Percentiles rank a stretch among this genome's conserved stretches.
phyloP scores from a whole-genome alignment of 2,329 filamentous ascomycete genomes.

The Clonostachys byssicola region DNA sequence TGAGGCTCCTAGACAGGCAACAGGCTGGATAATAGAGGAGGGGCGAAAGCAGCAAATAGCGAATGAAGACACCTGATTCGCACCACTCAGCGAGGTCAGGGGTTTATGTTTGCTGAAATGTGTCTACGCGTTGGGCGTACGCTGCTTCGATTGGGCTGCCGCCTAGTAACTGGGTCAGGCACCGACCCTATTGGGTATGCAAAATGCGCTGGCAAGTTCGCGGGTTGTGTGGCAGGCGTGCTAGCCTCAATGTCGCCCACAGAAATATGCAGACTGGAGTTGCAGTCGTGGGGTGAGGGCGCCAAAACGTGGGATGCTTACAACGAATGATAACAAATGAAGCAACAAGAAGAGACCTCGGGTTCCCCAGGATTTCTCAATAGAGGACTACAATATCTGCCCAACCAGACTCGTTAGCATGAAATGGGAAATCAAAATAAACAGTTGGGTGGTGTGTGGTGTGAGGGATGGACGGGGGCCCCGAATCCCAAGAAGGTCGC shows the following conservation, averaged over 20 bases:
- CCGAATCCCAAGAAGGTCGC: neutral
- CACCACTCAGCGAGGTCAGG: neutral
- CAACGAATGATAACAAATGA: too few relatives aligned
- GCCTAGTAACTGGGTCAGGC: conserved; percentile 3
- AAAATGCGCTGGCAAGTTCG: conserved; percentile 3
- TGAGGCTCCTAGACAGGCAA: neutral
- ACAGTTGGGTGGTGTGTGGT: too few relatives aligned
- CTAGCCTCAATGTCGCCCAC: neutral
- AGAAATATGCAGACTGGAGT: neutral
- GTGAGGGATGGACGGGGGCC: too few relatives aligned
- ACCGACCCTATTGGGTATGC: conserved; percentile 4
- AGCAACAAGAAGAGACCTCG: too few relatives aligned
- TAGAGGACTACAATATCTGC: too few relatives aligned
- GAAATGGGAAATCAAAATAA: too few relatives aligned
- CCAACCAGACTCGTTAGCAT: too few relatives aligned
- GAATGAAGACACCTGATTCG: conserved; percentile 6
- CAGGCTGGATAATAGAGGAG: neutral
- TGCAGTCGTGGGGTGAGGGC: neutral
- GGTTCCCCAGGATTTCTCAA: too few relatives aligned
- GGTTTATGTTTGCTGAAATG: conserved; percentile 1
- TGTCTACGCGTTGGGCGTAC: neutral
- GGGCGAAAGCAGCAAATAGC: conserved; percentile 3
- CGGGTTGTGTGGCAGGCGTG: neutral
- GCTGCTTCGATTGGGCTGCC: conserved; percentile 2
- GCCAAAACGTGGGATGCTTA: too few relatives aligned